Evolutionary conservation across 2,329 filamentous ascomycete species (phyloP).

Genomic region (Tolypocladium guangdongense): DNA sequence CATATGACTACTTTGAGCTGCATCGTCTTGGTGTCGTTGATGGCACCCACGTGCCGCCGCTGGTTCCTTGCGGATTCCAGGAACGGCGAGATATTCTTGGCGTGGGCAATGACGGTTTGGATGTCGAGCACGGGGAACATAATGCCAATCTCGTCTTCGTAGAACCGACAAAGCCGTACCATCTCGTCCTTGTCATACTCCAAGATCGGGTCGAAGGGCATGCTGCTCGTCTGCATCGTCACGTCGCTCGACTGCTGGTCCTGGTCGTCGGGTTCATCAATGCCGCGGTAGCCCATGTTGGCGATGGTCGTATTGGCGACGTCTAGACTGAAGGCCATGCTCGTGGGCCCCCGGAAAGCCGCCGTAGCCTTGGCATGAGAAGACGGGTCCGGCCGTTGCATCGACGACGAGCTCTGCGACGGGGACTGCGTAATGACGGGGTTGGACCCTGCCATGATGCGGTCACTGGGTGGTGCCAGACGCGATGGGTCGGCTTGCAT

Average conservation of each 20-base stretch:
- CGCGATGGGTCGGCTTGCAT: constrained; percentile 47
- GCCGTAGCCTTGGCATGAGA: constrained; percentile 41
- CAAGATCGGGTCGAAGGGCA: constrained; percentile 63
- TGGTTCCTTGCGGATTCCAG: constrained; percentile 43
- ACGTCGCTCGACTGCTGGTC: constrained; percentile 18
- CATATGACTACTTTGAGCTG: constrained; percentile 78
- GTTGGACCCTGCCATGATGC: constrained; percentile 21
- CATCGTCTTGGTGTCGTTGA: constrained; percentile 46
- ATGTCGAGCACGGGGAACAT: constrained; percentile 87
- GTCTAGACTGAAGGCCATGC: constrained; percentile 73
- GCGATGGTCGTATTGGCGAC: constrained; percentile 79
- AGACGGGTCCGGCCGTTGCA: constrained; percentile 28
- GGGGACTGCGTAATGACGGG: constrained; percentile 28
- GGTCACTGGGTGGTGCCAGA: constrained; percentile 31
- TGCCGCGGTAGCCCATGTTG: constrained; percentile 73
- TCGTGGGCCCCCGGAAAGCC: constrained; percentile 75
- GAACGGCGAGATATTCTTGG: constrained; percentile 58
- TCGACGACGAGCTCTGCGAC: constrained; percentile 27
- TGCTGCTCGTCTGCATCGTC: constrained; percentile 20
- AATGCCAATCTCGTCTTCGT: constrained; percentile 82
- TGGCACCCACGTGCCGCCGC: constrained; percentile 21
- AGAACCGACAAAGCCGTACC: constrained; percentile 63
- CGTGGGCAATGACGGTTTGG: constrained; percentile 58
- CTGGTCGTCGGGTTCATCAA: constrained; percentile 53
- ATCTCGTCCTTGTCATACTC: constrained; percentile 69